Base-by-base conservation (phyloP, 2,329 filamentous ascomycete species). In the Didymella exigua region DNA sequence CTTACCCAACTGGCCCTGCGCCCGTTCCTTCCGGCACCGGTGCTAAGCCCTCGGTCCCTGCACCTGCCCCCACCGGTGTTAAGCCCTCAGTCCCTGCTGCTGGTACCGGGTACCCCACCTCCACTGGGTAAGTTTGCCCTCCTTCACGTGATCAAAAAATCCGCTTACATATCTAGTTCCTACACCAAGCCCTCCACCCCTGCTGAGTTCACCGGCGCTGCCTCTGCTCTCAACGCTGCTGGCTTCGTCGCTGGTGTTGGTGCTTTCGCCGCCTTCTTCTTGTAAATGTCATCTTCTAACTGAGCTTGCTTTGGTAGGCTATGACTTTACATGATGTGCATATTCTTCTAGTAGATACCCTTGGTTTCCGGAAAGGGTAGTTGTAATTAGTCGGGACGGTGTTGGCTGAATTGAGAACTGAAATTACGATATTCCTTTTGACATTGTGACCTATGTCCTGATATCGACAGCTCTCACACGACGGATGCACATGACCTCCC, bases 251-350 rank as follows among this genome's bases (percentile, higher is more conserved):
- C 73, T 47, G 74, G 72, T 72, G 63, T 75, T 61, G 74, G 73
- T 74, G 74, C 72, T 63, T 66, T 76, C 65, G 74, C 74, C 58
- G 74, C 74, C 71, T 64, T 76, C 65, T 75, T 76, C 72, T 71
- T 76, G 70, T 76, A 75, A 75, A 75, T 56, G 70, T 73, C 72
- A 73, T 70, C 50, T 62, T 63, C 63, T 64, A 70, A 70, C 56
- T 66, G 36, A 71, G 67, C 69, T 58, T 67, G 58, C 60, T 57
- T 26, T 50, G 63, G 65, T 62, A 68, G 62, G 71, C 72, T 75
- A 74, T 74, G 72, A 73, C 71, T 70, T 74, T 74, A 68, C 71
- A 75, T 58, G 71, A 73, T 68, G 60, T 58, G 61, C 65, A 62
- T 58, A 64, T 61, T 56, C 50, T 68, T 65, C 57, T 47, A 30